A percentile compares a stretch with the other conserved stretches of the same genome.
phyloP scores from a whole-genome alignment of 2,329 filamentous ascomycete genomes.

The Aspergillus sojae region DNA sequence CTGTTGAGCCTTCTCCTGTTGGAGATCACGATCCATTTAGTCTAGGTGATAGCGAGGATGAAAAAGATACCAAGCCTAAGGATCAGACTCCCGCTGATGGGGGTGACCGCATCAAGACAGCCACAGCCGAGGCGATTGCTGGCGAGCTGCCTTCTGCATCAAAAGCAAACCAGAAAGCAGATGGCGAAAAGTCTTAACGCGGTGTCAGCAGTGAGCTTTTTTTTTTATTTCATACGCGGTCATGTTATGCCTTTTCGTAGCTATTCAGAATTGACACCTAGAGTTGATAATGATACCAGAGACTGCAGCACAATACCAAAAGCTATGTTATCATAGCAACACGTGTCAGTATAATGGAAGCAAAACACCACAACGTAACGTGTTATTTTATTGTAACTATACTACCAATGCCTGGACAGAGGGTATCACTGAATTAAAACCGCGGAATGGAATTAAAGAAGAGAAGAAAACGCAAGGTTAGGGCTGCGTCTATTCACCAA shows the following conservation, averaged over 20 bases:
- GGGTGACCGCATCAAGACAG: constrained; percentile 66
- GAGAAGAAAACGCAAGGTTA: not conserved
- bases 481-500: constrained; percentile 19
- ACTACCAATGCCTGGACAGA: not conserved
- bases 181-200: constrained; percentile 29
- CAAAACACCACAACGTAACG: not conserved
- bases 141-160: constrained; percentile 39
- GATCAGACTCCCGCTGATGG: constrained; percentile 55
- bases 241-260: constrained; percentile 3
- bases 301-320: constrained; percentile 11
- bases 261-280: constrained; percentile 12
- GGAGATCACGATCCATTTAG: constrained; percentile 95
- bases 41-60: constrained; percentile 91
- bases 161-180: constrained; percentile 29
- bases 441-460: not conserved
- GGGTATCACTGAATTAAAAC: not conserved
- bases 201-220: not conserved
- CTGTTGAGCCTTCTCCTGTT: constrained; percentile 81
- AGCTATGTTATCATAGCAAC: not conserved
- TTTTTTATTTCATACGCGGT: not conserved
- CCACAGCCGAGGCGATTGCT: constrained; percentile 55
- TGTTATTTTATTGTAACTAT: not conserved
- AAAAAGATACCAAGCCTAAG: constrained; percentile 75
- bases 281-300: constrained; percentile 28
- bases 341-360: not conserved